These are phyloP conservation scores for Microcyclospora tardicrescens DNA, from an alignment of 2,329 filamentous ascomycete genomes.

Conservation along the genomic window DNA sequence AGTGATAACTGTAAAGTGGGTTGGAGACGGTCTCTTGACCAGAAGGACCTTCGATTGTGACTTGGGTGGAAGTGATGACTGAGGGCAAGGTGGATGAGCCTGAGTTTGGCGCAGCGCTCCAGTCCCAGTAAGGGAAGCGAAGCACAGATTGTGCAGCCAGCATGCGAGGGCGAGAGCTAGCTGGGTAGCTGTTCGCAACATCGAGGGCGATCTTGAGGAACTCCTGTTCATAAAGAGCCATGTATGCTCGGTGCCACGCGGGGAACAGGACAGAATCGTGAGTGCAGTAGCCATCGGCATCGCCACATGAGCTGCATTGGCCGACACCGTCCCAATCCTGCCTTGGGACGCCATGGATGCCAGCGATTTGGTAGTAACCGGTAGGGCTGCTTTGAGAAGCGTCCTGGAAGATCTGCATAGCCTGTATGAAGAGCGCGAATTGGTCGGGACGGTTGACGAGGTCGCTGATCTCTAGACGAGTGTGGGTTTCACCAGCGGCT, in stretches of 20 bases:
- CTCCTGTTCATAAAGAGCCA: constrained; percentile 22
- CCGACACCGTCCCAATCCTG: constrained; percentile 17
- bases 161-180: constrained; percentile 9
- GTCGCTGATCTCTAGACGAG: constrained; percentile 14
- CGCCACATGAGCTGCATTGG: constrained; percentile 15
- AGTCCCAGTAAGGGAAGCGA: constrained; percentile 18
- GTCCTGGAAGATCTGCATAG: constrained; percentile 12
- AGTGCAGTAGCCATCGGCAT: constrained; percentile 23
- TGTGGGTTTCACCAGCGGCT: constrained; percentile 5
- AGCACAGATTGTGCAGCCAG: constrained; percentile 14
- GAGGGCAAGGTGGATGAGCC: constrained; percentile 13
- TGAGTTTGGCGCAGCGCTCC: constrained; percentile 12
- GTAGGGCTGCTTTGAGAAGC: constrained; percentile 7
- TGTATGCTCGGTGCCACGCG: constrained; percentile 21
- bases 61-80: constrained; percentile 10
- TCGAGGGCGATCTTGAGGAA: constrained; percentile 17
- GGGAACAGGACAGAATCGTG: constrained; percentile 24
- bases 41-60: constrained; percentile 16
- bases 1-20: constrained; percentile 15
- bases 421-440: constrained; percentile 14
- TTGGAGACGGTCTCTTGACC: constrained; percentile 16
- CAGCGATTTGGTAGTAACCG: constrained; percentile 16
- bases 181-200: constrained; percentile 15
- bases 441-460: constrained; percentile 13
- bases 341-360: constrained; percentile 22